Conservation (phyloP, 2,329 filamentous ascomycete species). For the Endoconidiophora polonica region DNA sequence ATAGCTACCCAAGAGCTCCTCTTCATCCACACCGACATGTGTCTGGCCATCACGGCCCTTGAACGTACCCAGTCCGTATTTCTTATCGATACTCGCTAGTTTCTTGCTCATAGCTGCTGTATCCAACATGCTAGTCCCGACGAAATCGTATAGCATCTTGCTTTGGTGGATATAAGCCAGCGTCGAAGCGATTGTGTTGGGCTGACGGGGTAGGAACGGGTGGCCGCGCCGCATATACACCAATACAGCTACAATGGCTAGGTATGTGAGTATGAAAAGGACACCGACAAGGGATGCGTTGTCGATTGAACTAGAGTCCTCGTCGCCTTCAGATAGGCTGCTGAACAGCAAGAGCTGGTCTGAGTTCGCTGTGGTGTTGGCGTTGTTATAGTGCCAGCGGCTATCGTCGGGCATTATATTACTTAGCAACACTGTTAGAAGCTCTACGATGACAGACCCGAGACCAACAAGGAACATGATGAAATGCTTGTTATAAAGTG, state of each 20-base stretch:
- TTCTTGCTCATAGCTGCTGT: slow-evolving; percentile 43
- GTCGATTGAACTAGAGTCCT: slow-evolving; percentile 11
- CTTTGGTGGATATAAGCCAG: slow-evolving; percentile 65
- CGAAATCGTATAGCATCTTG: slow-evolving; percentile 64
- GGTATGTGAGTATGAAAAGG: slow-evolving; percentile 47
- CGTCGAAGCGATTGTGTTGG: slow-evolving; percentile 60
- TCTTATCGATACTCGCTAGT: slow-evolving; percentile 44
- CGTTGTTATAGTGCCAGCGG: slow-evolving; percentile 31
- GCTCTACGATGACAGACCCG: slow-evolving; percentile 55
- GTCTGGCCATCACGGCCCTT: slow-evolving; percentile 52
- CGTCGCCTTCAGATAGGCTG: slow-evolving; percentile 8
- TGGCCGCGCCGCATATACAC: slow-evolving; percentile 47
- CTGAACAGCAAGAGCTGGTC: too few species aligned
- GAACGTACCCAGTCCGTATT: slow-evolving; percentile 66
- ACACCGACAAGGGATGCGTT: slow-evolving; percentile 44
- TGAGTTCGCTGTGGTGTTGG: neutral
- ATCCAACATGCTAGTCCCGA: slow-evolving; percentile 48
- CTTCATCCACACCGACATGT: slow-evolving; percentile 64
- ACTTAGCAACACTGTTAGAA: slow-evolving; percentile 52
- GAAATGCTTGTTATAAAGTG: slow-evolving; percentile 45
- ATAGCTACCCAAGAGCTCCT: slow-evolving; percentile 50
- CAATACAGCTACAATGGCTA: slow-evolving; percentile 39
- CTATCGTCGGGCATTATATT: slow-evolving; percentile 50
- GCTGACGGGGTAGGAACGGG: slow-evolving; percentile 60
- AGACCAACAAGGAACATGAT: slow-evolving; percentile 53